A percentile compares a stretch with the other conserved stretches of the same genome.
phyloP scores from a whole-genome alignment of 225 moss, liverwort and hornwort genomes.

The Physcomitrellopsis africana region DNA sequence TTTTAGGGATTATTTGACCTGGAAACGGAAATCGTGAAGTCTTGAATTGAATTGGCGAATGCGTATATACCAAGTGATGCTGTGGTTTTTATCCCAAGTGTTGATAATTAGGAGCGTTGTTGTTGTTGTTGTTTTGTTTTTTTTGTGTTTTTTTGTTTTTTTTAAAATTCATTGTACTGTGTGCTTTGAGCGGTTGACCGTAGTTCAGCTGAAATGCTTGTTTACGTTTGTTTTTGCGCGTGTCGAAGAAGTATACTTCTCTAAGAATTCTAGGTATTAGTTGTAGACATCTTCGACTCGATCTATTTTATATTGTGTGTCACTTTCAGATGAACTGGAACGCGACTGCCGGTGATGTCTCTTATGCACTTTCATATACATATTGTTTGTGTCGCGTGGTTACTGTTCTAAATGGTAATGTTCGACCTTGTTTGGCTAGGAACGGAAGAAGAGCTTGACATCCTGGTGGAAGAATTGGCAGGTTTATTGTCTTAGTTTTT shows the following conservation, averaged over 20 bases:
- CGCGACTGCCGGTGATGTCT: not conserved
- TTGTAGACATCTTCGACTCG: not conserved
- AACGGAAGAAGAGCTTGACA: constrained; percentile 47
- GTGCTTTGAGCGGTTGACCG: too few species aligned
- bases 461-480: constrained; percentile 71
- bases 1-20: constrained; percentile 9
- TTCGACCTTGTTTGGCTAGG: constrained; percentile 40
- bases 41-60: constrained; percentile 17
- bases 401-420: constrained; percentile 27
- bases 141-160: too few species aligned
- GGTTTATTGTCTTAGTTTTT: constrained; percentile 29
- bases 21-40: too few species aligned
- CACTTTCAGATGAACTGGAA: not conserved
- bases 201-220: too few species aligned
- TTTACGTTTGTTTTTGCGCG: too few species aligned
- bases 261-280: too few species aligned
- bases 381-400: not conserved
- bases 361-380: not conserved
- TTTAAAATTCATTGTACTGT: too few species aligned
- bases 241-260: too few species aligned
- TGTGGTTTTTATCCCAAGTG: not conserved
- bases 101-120: not conserved
- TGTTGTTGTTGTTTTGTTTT: not conserved
- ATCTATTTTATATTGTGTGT: not conserved
- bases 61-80: not conserved